Conservation (phyloP, 331 rosid genomes). For the Telfairia occidentalis region DNA sequence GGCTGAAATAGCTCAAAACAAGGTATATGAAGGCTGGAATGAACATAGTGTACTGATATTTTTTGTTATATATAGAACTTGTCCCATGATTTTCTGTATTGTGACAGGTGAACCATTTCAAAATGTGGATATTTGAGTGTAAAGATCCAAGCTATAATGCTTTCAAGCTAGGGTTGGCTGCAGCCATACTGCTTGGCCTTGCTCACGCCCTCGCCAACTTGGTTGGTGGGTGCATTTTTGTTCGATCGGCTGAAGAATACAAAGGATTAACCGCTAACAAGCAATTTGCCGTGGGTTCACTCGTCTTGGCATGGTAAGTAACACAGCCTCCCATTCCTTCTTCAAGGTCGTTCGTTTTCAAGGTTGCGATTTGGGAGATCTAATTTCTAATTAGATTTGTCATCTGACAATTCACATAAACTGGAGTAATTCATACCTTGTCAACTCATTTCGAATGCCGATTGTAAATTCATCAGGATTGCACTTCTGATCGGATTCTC, state of each 20-base stretch:
- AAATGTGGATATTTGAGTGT: constrained; percentile 50
- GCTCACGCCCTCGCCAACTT: constrained; percentile 47
- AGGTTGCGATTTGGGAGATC: background rate
- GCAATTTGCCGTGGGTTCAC: constrained; percentile 33
- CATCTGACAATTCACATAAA: background rate
- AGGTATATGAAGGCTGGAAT: constrained; percentile 26
- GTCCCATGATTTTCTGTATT: background rate
- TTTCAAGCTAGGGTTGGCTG: constrained; percentile 59
- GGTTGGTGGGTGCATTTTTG: constrained; percentile 55
- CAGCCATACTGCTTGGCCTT: constrained; percentile 33
- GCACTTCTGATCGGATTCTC: constrained; percentile 33
- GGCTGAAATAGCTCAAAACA: constrained; percentile 69
- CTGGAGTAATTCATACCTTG: background rate
- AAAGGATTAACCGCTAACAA: constrained; percentile 28
- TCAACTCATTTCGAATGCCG: background rate
- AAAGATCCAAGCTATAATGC: constrained; percentile 54
- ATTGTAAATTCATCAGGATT: constrained; percentile 31
- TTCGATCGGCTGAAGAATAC: constrained; percentile 26
- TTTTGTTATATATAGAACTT: background rate
- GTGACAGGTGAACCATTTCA: constrained; percentile 40
- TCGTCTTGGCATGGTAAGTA: constrained; percentile 49
- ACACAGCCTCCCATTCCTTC: background rate
- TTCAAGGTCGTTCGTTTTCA: background rate
- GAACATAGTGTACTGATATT: too few relatives aligned
- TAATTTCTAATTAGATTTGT: background rate